Evolutionary conservation across 371 early-diverging fungal genomes (phyloP).

Genomic region (Encephalitozoon cuniculi): DNA sequence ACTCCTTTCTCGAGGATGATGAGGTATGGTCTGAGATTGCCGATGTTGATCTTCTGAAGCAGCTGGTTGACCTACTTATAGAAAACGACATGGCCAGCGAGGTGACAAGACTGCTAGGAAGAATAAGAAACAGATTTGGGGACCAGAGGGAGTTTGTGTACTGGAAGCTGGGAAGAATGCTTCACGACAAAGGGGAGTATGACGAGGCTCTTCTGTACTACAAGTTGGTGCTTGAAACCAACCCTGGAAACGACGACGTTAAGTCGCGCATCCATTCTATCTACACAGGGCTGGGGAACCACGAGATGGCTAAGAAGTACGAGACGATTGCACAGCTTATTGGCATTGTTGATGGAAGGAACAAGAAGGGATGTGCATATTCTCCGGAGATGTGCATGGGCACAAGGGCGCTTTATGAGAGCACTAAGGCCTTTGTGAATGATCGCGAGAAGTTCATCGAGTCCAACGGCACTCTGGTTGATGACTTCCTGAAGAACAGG

Average conservation of each 20-base stretch:
- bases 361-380: constrained; percentile 24
- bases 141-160: constrained; percentile 23
- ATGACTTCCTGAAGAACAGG: constrained; percentile 46
- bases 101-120: constrained; percentile 12
- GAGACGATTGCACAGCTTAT: constrained; percentile 41
- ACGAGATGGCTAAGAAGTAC: constrained; percentile 52
- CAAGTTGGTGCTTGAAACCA: constrained; percentile 38
- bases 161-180: constrained; percentile 17
- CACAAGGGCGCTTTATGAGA: constrained; percentile 25
- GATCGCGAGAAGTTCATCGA: background rate
- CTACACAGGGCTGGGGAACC: constrained; percentile 50
- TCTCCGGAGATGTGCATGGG: constrained; percentile 33
- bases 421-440: background rate
- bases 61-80: background rate
- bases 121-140: constrained; percentile 5
- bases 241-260: constrained; percentile 35
- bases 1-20: background rate
- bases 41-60: background rate
- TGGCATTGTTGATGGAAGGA: constrained; percentile 34
- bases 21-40: background rate
- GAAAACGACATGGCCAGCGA: constrained; percentile 8
- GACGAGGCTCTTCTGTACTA: constrained; percentile 36
- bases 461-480: background rate
- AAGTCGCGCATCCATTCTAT: constrained; percentile 54
- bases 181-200: background rate